Percentiles rank a stretch among this genome's conserved stretches.
These are phyloP conservation scores for Globisporangium spiculum DNA, from an alignment of 352 stramenopile genomes.

Conservation along the genomic window DNA sequence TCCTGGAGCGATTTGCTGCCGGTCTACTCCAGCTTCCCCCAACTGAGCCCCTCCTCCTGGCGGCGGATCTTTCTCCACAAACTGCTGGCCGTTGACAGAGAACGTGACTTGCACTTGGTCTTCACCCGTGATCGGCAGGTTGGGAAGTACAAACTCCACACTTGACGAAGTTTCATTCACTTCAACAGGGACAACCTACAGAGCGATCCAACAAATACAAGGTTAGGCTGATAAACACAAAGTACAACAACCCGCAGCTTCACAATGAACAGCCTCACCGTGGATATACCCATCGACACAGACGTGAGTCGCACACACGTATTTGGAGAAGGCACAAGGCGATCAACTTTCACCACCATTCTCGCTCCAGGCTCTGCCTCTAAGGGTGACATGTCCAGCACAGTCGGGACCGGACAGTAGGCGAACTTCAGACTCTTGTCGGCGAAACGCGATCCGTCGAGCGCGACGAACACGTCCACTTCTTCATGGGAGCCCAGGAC, in stretches of 20 bases:
- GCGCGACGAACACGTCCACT: slow-evolving; percentile 44
- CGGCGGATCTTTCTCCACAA: slow-evolving; percentile 4
- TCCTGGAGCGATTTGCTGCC: neutral
- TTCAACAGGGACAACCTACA: slow-evolving; percentile 19
- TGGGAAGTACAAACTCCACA: slow-evolving; percentile 17
- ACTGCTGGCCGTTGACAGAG: slow-evolving; percentile 22
- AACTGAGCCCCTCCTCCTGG: neutral
- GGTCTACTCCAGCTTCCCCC: neutral
- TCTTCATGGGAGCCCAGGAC: slow-evolving; percentile 34
- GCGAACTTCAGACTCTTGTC: slow-evolving; percentile 29
- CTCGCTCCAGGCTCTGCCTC: slow-evolving; percentile 21
- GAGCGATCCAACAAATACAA: neutral
- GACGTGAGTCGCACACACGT: slow-evolving; percentile 24
- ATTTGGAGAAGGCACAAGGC: slow-evolving; percentile 6
- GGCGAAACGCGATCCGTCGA: slow-evolving; percentile 48
- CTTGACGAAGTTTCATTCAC: slow-evolving; percentile 12
- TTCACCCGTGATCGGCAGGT: slow-evolving; percentile 12
- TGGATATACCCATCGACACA: slow-evolving; percentile 18
- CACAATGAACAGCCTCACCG: slow-evolving; percentile 13
- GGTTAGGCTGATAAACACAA: neutral
- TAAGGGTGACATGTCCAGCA: slow-evolving; percentile 21
- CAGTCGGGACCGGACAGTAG: slow-evolving; percentile 22
- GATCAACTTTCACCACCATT: slow-evolving; percentile 25
- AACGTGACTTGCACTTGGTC: slow-evolving; percentile 16
- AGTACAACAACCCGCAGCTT: neutral